Conservation (phyloP, 306 rosid genomes). For the Trifolium dubium region DNA sequence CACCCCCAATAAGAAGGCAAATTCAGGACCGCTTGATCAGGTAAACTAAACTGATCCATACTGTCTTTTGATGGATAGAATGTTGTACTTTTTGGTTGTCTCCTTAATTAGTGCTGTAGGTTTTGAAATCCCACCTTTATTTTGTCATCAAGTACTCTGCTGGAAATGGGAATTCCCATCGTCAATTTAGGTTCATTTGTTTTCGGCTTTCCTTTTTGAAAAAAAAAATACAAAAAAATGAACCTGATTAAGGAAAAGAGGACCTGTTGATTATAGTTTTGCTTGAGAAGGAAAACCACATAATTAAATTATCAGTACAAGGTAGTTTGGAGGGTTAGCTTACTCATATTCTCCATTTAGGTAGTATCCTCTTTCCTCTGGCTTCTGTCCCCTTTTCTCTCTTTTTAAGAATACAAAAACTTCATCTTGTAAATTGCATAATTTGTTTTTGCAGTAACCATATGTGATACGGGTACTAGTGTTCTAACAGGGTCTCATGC, state of each 20-base stretch:
- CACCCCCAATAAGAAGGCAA: slow-evolving; percentile 96
- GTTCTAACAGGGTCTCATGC: slow-evolving; percentile 15
- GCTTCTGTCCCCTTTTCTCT: slow-evolving; percentile 5
- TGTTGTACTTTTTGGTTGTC: slow-evolving; percentile 13
- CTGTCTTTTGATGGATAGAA: slow-evolving; percentile 32
- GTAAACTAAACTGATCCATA: slow-evolving; percentile 53
- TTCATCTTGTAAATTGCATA: not conserved
- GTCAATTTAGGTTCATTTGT: not conserved
- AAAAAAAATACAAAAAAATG: slow-evolving; percentile 11
- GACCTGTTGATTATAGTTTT: slow-evolving; percentile 8
- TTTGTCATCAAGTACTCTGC: slow-evolving; percentile 22
- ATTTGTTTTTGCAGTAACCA: not conserved
- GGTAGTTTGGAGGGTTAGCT: slow-evolving; percentile 18
- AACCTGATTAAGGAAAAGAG: slow-evolving; percentile 1
- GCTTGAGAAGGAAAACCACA: not conserved
- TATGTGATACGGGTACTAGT: not conserved
- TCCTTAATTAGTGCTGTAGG: not conserved
- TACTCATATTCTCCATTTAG: not conserved
- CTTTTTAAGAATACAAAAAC: not conserved
- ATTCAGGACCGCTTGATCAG: slow-evolving; percentile 98
- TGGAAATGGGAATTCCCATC: slow-evolving; percentile 30
- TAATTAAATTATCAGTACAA: slow-evolving; percentile 18
- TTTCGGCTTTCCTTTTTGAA: not conserved
- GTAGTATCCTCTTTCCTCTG: slow-evolving; percentile 1
- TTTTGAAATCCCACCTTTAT: not conserved